Percentiles rank a stretch among this genome's conserved stretches.
These are phyloP conservation scores for Stachybotrys chlorohalonatus DNA, from an alignment of 2,329 filamentous ascomycete species.

Conservation along the genomic window DNA sequence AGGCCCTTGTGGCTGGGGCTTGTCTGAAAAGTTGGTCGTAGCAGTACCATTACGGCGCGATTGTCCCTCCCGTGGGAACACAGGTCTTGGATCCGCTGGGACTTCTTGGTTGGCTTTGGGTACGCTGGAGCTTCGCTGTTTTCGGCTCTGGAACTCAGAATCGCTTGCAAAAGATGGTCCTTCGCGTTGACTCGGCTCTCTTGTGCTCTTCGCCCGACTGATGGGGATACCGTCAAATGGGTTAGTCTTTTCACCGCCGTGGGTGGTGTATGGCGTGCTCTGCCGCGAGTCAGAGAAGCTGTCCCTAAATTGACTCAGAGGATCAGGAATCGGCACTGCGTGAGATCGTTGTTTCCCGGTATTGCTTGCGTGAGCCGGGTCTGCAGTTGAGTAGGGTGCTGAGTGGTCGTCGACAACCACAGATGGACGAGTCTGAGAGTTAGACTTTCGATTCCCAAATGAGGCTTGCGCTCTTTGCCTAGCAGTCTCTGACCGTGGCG, in stretches of 20 bases:
- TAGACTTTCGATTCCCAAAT: constrained; percentile 41
- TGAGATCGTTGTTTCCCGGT: constrained; percentile 7
- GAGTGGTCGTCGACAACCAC: constrained; percentile 42
- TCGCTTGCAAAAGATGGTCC: constrained; percentile 13
- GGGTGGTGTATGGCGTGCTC: constrained; percentile 46
- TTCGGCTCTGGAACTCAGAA: constrained; percentile 9
- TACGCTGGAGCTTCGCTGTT: constrained; percentile 21
- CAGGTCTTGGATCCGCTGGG: background rate
- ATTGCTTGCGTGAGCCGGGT: constrained; percentile 9
- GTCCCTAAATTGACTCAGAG: constrained; percentile 36
- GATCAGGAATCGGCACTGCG: constrained; percentile 29
- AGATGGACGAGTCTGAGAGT: constrained; percentile 41
- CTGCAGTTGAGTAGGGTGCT: constrained; percentile 26
- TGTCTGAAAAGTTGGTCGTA: constrained; percentile 1
- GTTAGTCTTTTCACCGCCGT: constrained; percentile 50
- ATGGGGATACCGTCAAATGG: constrained; percentile 40
- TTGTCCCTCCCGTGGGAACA: background rate
- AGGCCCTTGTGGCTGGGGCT: background rate
- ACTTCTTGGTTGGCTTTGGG: constrained; percentile 13
- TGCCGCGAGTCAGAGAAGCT: constrained; percentile 38
- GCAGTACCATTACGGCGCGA: background rate
- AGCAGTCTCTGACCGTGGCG: constrained; percentile 41
- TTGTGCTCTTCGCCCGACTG: constrained; percentile 37
- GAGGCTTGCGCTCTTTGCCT: constrained; percentile 45
- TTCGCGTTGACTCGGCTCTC: constrained; percentile 22